Percentiles rank a stretch among this genome's conserved stretches.
Conservation (phyloP, 805 yeast species). For the Cyberlindnera euphorbiae region DNA sequence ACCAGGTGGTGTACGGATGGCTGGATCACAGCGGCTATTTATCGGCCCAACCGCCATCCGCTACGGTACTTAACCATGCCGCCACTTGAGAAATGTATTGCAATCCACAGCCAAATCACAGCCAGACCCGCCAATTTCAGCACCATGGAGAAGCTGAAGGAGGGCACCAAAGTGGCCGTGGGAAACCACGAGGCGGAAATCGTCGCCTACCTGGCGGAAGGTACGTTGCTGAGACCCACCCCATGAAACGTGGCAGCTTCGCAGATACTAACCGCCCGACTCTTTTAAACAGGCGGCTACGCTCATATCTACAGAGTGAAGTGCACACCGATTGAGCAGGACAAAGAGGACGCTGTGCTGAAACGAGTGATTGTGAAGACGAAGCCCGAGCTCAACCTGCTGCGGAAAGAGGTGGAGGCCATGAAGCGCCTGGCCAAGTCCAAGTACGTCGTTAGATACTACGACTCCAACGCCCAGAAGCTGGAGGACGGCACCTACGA, state of each 20-base stretch:
- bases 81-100: too few relatives aligned
- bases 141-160: constrained; percentile 27
- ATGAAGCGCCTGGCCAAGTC: constrained; percentile 60
- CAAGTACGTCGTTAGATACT: constrained; percentile 59
- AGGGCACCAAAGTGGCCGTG: constrained; percentile 54
- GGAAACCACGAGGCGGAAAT: constrained; percentile 57
- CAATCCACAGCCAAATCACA: neutral
- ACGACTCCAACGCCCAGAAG: constrained; percentile 73
- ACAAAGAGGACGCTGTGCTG: constrained; percentile 53
- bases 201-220: constrained; percentile 57
- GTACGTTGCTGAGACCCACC: constrained; percentile 24
- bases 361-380: constrained; percentile 72
- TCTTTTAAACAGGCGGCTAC: constrained; percentile 58
- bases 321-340: constrained; percentile 44
- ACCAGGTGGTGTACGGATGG: too few relatives aligned
- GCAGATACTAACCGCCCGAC: constrained; percentile 8
- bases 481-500: constrained; percentile 58
- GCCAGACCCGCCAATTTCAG: too few relatives aligned
- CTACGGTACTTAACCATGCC: too few relatives aligned
- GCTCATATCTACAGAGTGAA: constrained; percentile 72
- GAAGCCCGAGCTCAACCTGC: constrained; percentile 57
- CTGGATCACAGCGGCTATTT: too few relatives aligned
- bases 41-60: too few relatives aligned
- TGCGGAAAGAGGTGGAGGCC: constrained; percentile 74
- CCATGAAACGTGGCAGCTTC: neutral